A percentile compares a stretch with the other conserved stretches of the same genome.
Conservation (phyloP, 169 alveolate genomes). For the Cryptosporidium canis region DNA sequence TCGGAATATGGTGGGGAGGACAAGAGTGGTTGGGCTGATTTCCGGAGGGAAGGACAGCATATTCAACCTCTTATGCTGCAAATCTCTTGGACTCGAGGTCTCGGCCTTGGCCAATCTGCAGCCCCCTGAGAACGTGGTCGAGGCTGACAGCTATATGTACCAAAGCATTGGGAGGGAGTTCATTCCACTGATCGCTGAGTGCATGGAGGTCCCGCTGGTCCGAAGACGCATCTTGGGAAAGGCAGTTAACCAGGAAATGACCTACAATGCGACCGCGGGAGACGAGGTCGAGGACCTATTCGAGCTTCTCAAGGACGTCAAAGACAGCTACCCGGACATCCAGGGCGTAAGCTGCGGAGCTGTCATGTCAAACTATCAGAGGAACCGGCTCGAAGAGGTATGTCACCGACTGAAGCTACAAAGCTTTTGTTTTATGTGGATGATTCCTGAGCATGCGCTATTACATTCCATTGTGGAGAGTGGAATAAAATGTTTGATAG, state of each 20-base stretch:
- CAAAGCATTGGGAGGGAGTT: slow-evolving; percentile 95
- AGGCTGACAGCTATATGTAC: slow-evolving; percentile 94
- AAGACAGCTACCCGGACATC: slow-evolving; percentile 84
- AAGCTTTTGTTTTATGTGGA: slow-evolving; percentile 85
- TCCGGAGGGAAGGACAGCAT: slow-evolving; percentile 90
- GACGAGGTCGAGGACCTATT: slow-evolving; percentile 97
- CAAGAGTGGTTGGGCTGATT: slow-evolving; percentile 85
- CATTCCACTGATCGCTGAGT: slow-evolving; percentile 92
- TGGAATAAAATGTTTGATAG: slow-evolving; percentile 88
- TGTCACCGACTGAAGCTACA: slow-evolving; percentile 80
- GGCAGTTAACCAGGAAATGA: slow-evolving; percentile 82
- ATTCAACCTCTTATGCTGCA: slow-evolving; percentile 78
- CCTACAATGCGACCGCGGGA: slow-evolving; percentile 81
- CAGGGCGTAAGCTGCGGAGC: slow-evolving; percentile 96
- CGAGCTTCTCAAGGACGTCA: slow-evolving; percentile 81
- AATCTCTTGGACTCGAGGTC: slow-evolving; percentile 73
- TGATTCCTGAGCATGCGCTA: slow-evolving; percentile 85
- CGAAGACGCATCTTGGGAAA: slow-evolving; percentile 82
- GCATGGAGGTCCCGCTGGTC: slow-evolving; percentile 90
- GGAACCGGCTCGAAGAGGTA: slow-evolving; percentile 95
- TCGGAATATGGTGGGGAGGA: slow-evolving; percentile 30
- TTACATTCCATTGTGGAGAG: slow-evolving; percentile 90
- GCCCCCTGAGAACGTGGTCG: slow-evolving; percentile 79
- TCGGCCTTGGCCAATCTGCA: slow-evolving; percentile 65
- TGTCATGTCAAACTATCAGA: slow-evolving; percentile 94